Evolutionary conservation across 1,139 yeast species (phyloP).

Genomic region (Scheffersomyces illinoinensis): DNA sequence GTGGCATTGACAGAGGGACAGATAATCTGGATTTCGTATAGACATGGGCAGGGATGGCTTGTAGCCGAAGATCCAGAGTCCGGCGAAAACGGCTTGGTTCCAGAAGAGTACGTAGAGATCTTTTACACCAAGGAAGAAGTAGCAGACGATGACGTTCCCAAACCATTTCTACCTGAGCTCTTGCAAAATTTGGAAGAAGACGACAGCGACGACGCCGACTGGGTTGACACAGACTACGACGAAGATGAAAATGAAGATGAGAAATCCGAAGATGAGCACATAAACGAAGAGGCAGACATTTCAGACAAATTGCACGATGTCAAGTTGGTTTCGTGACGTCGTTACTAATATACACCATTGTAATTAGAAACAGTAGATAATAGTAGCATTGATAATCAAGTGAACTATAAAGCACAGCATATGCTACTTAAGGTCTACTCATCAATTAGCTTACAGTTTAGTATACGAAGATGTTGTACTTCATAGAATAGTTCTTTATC

Average conservation of each 20-base stretch:
- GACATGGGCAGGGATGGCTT: constrained; percentile 98
- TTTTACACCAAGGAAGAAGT: constrained; percentile 25
- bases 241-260: constrained; percentile 6
- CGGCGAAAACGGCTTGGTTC: constrained; percentile 90
- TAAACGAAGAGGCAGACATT: neutral
- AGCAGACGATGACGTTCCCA: constrained; percentile 41
- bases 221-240: constrained; percentile 38
- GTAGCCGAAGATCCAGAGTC: constrained; percentile 84
- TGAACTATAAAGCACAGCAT: neutral
- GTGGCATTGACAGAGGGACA: constrained; percentile 80
- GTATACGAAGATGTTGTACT: neutral
- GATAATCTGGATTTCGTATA: constrained; percentile 77
- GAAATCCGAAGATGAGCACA: constrained; percentile 1
- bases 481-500: neutral
- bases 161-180: constrained; percentile 48
- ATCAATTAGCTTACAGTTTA: neutral
- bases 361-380: neutral
- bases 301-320: neutral
- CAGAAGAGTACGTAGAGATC: constrained; percentile 87
- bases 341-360: neutral
- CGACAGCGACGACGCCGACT: constrained; percentile 29
- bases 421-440: no score
- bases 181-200: constrained; percentile 21
- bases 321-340: neutral
- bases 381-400: no score